A percentile compares a stretch with the other conserved stretches of the same genome.
Conservation (phyloP, 257 asterid genomes). For the Solanum gracilifrons region DNA sequence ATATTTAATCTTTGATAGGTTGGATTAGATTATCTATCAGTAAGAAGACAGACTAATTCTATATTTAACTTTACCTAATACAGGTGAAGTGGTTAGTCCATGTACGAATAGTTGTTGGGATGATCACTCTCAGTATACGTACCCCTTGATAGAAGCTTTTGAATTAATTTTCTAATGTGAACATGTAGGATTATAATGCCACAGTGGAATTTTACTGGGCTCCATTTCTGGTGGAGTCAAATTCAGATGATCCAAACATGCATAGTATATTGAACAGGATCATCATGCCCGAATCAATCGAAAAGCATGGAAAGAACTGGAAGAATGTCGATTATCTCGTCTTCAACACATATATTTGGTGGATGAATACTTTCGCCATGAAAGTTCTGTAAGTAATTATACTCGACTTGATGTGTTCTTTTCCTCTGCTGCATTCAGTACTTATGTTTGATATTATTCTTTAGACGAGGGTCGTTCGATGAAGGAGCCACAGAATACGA, state of each 20-base stretch:
- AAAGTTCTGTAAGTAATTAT: slow-evolving; percentile 56
- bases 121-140: not conserved
- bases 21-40: not conserved
- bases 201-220: slow-evolving; percentile 93
- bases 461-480: slow-evolving; percentile 69
- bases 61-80: not conserved
- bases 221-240: slow-evolving; percentile 78
- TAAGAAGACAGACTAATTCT: not conserved
- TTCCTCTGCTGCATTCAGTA: not conserved
- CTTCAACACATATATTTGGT: slow-evolving; percentile 87
- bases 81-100: not conserved
- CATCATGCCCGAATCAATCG: slow-evolving; percentile 73
- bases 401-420: not conserved
- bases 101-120: not conserved
- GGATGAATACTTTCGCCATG: slow-evolving; percentile 84
- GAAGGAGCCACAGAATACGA: slow-evolving; percentile 55
- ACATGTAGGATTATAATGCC: slow-evolving; percentile 65
- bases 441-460: not conserved
- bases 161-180: not conserved
- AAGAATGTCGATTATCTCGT: slow-evolving; percentile 65
- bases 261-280: slow-evolving; percentile 76
- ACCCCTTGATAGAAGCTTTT: not conserved
- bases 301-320: slow-evolving; percentile 68
- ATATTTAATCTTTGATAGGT: not conserved
- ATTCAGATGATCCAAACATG: slow-evolving; percentile 71